A percentile compares a stretch with the other conserved stretches of the same genome.
These are phyloP conservation scores for Colletotrichum magnum DNA, from an alignment of 2,329 filamentous ascomycete genomes.

Conservation along the genomic window DNA sequence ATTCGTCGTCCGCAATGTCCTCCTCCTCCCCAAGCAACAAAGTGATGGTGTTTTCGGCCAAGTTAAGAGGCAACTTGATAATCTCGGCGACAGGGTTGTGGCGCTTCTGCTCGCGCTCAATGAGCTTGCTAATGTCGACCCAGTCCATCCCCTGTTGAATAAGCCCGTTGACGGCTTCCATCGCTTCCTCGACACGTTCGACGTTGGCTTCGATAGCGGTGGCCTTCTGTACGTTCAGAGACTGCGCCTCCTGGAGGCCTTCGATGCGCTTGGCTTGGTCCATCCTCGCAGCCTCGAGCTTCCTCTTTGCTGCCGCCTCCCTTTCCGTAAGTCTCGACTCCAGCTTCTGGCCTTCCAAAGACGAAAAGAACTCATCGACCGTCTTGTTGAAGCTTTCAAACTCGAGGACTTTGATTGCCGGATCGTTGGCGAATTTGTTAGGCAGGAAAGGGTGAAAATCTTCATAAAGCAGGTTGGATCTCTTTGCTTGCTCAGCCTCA, in stretches of 20 bases:
- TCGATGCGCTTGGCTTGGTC: conserved; percentile 91
- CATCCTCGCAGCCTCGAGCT: conserved; percentile 85
- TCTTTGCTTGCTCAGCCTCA: conserved; percentile 54
- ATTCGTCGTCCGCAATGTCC: conserved; percentile 72
- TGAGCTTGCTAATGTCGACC: conserved; percentile 89
- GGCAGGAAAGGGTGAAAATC: conserved; percentile 97
- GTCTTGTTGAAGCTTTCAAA: conserved; percentile 92
- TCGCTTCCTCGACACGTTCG: conserved; percentile 91
- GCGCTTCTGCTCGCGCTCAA: conserved; percentile 87
- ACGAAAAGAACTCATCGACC: conserved; percentile 97
- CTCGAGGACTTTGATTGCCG: conserved; percentile 77
- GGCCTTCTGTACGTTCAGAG: conserved; percentile 88
- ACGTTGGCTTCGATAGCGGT: conserved; percentile 92
- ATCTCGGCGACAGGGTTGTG: conserved; percentile 88
- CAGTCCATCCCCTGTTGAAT: conserved; percentile 97
- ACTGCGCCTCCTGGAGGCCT: conserved; percentile 84
- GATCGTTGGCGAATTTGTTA: conserved; percentile 79
- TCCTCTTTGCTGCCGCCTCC: conserved; percentile 84
- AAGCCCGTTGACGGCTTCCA: conserved; percentile 92
- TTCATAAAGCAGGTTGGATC: conserved; percentile 79
- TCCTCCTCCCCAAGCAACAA: conserved; percentile 81
- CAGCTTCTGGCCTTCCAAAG: conserved; percentile 92
- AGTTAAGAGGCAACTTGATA: conserved; percentile 88
- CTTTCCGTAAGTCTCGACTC: conserved; percentile 86
- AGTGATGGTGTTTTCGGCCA: conserved; percentile 91